phyloP scores from a whole-genome alignment of 305 asterid species.

The Petunia hybrid region DNA sequence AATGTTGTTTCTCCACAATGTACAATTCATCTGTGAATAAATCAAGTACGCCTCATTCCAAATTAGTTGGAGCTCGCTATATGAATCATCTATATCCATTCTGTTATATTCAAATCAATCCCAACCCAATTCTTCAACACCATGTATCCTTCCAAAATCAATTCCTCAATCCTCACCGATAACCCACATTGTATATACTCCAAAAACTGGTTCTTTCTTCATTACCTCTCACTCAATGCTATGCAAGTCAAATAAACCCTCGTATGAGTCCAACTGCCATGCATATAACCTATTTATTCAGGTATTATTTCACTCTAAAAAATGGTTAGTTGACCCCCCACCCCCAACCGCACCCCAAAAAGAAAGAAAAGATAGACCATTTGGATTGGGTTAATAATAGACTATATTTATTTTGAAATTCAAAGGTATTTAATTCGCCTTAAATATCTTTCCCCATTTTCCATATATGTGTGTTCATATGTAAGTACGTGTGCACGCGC shows the following conservation, averaged over 20 bases:
- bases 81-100: slow-evolving; percentile 5
- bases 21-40: neutral
- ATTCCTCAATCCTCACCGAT: neutral
- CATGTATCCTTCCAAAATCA: slow-evolving; percentile 7
- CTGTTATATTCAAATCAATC: neutral
- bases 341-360: too few relatives aligned
- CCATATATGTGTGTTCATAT: neutral
- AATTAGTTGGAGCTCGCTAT: neutral
- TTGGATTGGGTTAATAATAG: neutral
- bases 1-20: neutral
- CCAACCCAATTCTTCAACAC: slow-evolving; percentile 16
- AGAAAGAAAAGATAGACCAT: neutral
- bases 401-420: neutral
- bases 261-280: slow-evolving; percentile 5
- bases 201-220: neutral
- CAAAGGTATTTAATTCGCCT: neutral
- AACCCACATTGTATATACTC: neutral
- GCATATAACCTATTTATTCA: slow-evolving; percentile 12
- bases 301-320: neutral
- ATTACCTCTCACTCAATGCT: neutral
- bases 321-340: neutral
- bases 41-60: neutral
- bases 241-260: neutral
- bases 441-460: slow-evolving; percentile 1
- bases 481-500: neutral